Evolutionary conservation across 2,329 filamentous ascomycete genomes (phyloP), one percentile per base, ranked within the genome.

Genomic region (Fonsecaea nubica): DNA sequence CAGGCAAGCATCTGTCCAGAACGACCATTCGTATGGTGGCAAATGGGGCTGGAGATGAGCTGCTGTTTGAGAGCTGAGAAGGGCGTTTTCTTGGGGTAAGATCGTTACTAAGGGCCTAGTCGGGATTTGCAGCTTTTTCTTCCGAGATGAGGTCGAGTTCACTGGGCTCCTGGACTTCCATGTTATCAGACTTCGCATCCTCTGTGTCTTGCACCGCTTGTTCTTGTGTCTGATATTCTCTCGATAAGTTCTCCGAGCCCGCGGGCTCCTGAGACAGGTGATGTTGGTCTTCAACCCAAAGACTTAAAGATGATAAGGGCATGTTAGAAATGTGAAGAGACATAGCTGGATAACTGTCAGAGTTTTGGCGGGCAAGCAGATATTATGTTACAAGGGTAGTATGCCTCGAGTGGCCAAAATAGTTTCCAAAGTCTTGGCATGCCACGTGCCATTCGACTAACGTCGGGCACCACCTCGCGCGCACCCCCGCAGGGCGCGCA

Each of bases 1-100:
- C 32, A 54, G 38, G 62, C 21, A 64, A 8, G 62, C 62, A 53
- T 64, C 62, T 30, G 62, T 64, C 62, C 62, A 64, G 35, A 64
- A 64, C 36, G 62, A 52, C 55, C 55, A 60, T 53, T 64, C 56
- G 56, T 21, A 60, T 59, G 30, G 55, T 53, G 62, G 62, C 30
- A 25, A 15, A 13, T 64, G 62, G 10, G 62, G 62, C 62, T 53
- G 58, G 38, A 61, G 58, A 61, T 25, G 58, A 61, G 58, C 58
- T 25, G 58, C 58, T 61, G 18, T 53, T 52, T 54, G 62, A 30
- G 55, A 64, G 62, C 21, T 60, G 62, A 60, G 62, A 64, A 59
- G 54, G n/a, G 62, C 62, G 32, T 64, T 15, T 53, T 55, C 45
- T 18, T 45, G 38, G 8, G 56, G 40, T 50, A 53, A 36, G 38